Evolutionary conservation across 2,329 filamentous ascomycete genomes (phyloP).

Genomic region (Neonectria hederae): DNA sequence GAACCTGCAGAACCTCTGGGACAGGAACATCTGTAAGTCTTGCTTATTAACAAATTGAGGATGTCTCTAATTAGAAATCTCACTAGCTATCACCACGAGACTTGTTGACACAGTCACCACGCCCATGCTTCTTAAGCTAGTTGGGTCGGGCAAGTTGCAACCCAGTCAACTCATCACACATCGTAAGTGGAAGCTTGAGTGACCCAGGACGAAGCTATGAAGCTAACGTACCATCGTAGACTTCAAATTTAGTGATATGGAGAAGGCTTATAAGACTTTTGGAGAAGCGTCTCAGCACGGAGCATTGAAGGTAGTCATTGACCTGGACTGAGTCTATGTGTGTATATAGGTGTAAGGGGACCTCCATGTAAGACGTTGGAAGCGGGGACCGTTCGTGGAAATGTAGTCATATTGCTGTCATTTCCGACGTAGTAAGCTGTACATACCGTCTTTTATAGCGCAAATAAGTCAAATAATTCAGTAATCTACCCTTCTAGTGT

Average conservation of each 20-base stretch:
- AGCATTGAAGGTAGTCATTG: constrained; percentile 33
- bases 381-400: neutral
- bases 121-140: constrained; percentile 59
- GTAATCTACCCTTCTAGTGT: no score
- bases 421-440: no score
- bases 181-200: constrained; percentile 40
- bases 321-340: constrained; percentile 22
- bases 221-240: constrained; percentile 5
- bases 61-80: neutral
- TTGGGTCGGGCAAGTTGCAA: constrained; percentile 52
- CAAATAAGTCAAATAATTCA: no score
- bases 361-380: no score
- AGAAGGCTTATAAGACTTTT: constrained; percentile 34
- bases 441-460: no score
- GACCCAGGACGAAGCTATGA: neutral
- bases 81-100: constrained; percentile 55
- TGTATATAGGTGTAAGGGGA: neutral
- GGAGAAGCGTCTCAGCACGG: constrained; percentile 30
- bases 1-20: constrained; percentile 64
- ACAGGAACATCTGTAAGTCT: constrained; percentile 60
- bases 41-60: no score
- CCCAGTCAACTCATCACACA: constrained; percentile 57
- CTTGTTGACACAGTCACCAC: constrained; percentile 59
- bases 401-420: no score
- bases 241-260: constrained; percentile 34